Conservation (phyloP, 441 rosid genomes). For the Syzygium syzygioides region DNA sequence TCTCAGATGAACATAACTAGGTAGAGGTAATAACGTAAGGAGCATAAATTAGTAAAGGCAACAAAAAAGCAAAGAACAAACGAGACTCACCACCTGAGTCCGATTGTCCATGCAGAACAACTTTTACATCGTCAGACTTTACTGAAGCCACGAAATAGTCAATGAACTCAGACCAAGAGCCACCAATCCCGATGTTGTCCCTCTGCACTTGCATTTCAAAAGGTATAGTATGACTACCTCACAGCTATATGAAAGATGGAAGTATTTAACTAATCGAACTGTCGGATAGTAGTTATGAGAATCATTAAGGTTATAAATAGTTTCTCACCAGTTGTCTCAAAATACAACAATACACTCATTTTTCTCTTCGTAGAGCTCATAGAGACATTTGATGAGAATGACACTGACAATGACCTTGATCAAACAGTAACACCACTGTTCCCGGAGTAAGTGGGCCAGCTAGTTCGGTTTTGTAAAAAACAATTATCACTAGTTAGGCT, state of each 20-base stretch:
- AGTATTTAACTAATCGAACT: not conserved
- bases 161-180: constrained; percentile 76
- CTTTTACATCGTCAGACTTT: constrained; percentile 66
- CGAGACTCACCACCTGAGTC: constrained; percentile 28
- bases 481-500: not conserved
- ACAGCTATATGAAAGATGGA: not conserved
- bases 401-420: not conserved
- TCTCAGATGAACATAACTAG: not conserved
- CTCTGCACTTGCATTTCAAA: constrained; percentile 38
- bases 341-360: not conserved
- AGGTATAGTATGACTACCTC: not conserved
- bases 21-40: not conserved
- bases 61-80: not conserved
- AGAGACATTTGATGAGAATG: not conserved
- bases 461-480: not conserved
- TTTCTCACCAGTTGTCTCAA: not conserved
- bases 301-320: not conserved
- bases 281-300: not conserved
- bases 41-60: not conserved
- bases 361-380: not conserved
- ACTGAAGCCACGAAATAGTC: constrained; percentile 65
- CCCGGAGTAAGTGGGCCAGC: not conserved
- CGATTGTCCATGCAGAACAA: constrained; percentile 37
- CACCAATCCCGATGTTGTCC: constrained; percentile 74
- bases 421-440: not conserved